Evolutionary conservation across 2,329 filamentous ascomycete species (phyloP), one percentile per base, ranked within the genome.

Genomic region (Penicillium sp.): DNA sequence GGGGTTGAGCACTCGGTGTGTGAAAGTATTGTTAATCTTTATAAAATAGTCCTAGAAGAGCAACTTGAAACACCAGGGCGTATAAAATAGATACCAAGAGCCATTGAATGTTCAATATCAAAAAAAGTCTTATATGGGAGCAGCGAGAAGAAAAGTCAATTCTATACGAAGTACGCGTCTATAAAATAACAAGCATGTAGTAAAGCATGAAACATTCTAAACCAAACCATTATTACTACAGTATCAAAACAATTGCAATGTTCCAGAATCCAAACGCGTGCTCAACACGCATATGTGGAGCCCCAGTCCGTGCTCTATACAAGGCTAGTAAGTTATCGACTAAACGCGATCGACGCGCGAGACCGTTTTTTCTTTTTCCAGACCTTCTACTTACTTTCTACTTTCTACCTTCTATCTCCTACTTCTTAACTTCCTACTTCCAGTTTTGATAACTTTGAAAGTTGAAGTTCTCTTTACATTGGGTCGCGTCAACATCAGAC

Each of bases 311-410:
- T 67, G 65, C 65, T 65, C 62, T 67, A 66, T 66, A 67, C 64
- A 61, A 59, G 25, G 58, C 64, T 64, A 66, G 63, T 65, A 62
- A 60, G 49, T 55, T 55, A 61, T 64, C 54, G 53, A 61, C 61
- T 66, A 66, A 62, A 67, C 65, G 65, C 65, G 65, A 64, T 66
- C 61, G 61, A 67, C 65, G 65, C 65, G 65, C 57, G 27, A 52
- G 50, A 49, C 62, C 59, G 59, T 66, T 61, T 64, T 64, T 60
- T 41, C 49, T 44, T 52, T 57, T 35, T 44, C 27, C 19, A 44
- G 13, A 55, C 58, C 57, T 25, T 31, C 19, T 10, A 41, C 36
- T 29, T 39, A 42, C 19, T 17, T 9, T 23, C 43, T 35, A 39
- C 38, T 29, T 49, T 31, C 38, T 17, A 55, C 43, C 6, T 53